Base-by-base conservation (phyloP, 2,329 filamentous ascomycete genomes). In the Penicillium italicum region DNA sequence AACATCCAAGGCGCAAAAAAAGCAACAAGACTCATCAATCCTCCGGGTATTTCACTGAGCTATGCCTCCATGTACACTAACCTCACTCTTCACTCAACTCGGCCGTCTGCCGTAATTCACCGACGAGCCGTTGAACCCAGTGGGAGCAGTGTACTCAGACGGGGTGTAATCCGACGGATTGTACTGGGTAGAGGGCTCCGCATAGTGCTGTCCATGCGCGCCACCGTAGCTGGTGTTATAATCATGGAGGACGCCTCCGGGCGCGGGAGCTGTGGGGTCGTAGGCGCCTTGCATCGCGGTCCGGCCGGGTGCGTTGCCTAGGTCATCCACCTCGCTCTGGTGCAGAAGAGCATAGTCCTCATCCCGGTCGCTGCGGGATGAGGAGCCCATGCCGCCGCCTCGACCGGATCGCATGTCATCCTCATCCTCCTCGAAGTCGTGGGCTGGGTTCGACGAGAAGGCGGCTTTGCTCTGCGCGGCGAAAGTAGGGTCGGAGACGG, bases 291-390 rank as follows among this genome's bases (percentile, higher is more conserved):
- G 69, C 64, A 76, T 69, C 47, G 68, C 67, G 41, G 69, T 62
- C 46, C 73, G 68, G 53, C 69, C 69, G 51, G 70, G 67, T 12
- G 68, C 58, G 55, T 64, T 70, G 44, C 70, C 66, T n/a, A 77
- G 56, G 28, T 78, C 76, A 50, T 79, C 76, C 12, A 72, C 66
- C 55, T 78, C 76, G 57, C 65, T 76, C 57, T 78, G 75, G 46
- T 82, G 76, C 11, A 83, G 68, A 6, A 82, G 70, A 11, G 79
- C 78, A 57, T 82, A 82, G 59, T 82, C 79, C 48, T 80, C 76
- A 46, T 80, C 76, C 34, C 74, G 75, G 36, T 74, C 71, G 43
- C 73, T 71, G 55, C 73, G 74, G 46, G 64, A 73, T 51, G 67
- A 75, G 52, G 62, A 74, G 66, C 69, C 69, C 76, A 79, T 69